Base-by-base conservation (phyloP, 2,329 filamentous ascomycete genomes). In the Davidsoniella virescens region DNA sequence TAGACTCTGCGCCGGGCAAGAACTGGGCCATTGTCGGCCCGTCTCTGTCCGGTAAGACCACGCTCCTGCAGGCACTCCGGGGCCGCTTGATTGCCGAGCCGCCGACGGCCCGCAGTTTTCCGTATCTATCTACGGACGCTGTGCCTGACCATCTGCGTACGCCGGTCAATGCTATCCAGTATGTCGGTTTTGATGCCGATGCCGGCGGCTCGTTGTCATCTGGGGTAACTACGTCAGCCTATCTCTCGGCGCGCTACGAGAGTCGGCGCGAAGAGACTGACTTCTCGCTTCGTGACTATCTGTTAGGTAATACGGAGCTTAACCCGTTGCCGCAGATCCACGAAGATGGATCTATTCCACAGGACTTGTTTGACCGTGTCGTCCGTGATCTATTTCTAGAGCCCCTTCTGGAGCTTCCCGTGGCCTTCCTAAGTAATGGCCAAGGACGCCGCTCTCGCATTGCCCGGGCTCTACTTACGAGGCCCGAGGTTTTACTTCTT, bases 371-470 rank as follows among this genome's bases (percentile, higher is more conserved):
- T 38, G 63, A 71, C 12, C 70, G 74, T 7, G 78, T 94, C 0
- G 74, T 87, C 14, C 61, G 62, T 5, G 82, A 93, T 57, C 66
- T 98, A 50, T 74, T 75, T 46, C 68, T 98, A 12, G 68, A 72
- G 0, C 68, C 72, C 7, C 69, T 96, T 43, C 67, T 93, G 1
- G 73, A 83, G 38, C 81, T 94, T 61, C 88, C 90, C 0, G 84
- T 96, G 6, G 77, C 84, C 20, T 94, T 92, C 62, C 66, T 98
- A 50, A 95, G 87, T 62, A 95, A 96, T 63, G 92, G 92, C 0
- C 92, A 98, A 65, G 90, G 84, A 5, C 72, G 90, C 55, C 71
- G 92, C 50, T 84, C 90, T 6, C 78, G 86, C 54, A 94, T 98
- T 57, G 92, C 87, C 2, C 84, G 87, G 58, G 87, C 88, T 0